Conservation (phyloP, 176 grass and related monocot species). For the Carex cristatella region DNA sequence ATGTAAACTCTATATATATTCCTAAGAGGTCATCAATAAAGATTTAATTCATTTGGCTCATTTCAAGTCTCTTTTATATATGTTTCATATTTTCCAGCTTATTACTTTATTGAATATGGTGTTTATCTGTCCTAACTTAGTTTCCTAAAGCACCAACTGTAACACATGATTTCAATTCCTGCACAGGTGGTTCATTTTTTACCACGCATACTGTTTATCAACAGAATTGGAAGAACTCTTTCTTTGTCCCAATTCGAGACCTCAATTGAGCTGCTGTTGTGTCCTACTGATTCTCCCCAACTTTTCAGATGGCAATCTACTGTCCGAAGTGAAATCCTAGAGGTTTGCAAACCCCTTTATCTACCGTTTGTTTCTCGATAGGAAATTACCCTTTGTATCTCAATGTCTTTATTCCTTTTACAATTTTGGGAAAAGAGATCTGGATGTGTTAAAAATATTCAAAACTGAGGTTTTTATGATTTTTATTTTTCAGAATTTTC, state of each 20-base stretch:
- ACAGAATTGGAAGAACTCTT: slow-evolving; percentile 54
- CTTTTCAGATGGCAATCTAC: slow-evolving; percentile 72
- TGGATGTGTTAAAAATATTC: not conserved
- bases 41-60: slow-evolving; percentile 32
- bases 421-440: not conserved
- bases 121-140: not conserved
- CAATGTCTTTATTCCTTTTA: not conserved
- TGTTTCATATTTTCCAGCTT: not conserved
- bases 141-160: not conserved
- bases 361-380: not conserved
- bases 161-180: slow-evolving; percentile 22
- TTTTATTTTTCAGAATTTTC: no score
- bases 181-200: slow-evolving; percentile 75
- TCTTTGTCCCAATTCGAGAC: slow-evolving; percentile 68
- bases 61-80: not conserved
- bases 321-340: slow-evolving; percentile 70
- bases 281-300: slow-evolving; percentile 62
- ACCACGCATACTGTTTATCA: slow-evolving; percentile 76
- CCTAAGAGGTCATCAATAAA: slow-evolving; percentile 70
- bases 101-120: not conserved
- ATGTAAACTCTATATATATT: not conserved
- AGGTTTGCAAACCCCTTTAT: slow-evolving; percentile 42
- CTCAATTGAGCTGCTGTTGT: slow-evolving; percentile 51
- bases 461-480: no score
- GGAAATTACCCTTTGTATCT: not conserved